Base-by-base conservation (phyloP, 192 early-diverging fungal species). In the Rhizoclosmatium sp. region DNA sequence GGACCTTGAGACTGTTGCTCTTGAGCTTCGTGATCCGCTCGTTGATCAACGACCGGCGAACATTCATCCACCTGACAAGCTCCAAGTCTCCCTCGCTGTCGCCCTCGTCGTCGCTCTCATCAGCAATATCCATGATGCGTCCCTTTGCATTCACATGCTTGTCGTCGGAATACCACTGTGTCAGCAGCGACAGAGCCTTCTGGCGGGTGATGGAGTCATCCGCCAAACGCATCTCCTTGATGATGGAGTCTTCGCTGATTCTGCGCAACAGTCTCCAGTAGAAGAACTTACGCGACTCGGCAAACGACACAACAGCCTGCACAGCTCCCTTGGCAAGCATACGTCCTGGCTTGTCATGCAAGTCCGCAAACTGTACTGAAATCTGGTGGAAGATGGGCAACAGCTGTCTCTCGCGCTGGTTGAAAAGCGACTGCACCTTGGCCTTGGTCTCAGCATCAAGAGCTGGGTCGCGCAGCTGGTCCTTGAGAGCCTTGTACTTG, bases 251-350 rank as follows among this genome's bases (percentile, higher is more conserved):
- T 83, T 99, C 98, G 39, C 81, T 78, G 60, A 98, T 83, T 45
- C 96, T 86, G 71, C 96, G 92, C 77, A 90, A 87, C 58, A 98
- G 87, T 78, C 98, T 92, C 92, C 94, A 94, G 93, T 94, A 97
- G 85, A 99, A 99, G 92, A 91, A 94, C 23, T 87, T 83, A 65
- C 98, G 93, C 0, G 95, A 82, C 14, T 93, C 78, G 12, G 88
- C 78, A 95, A 96, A 99, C 73, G 92, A 85, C 10, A 99, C 82
- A 7, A 93, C 82, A 59, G 92, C 86, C 39, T 91, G 87, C 71
- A 99, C 92, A 1, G 93, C 93, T 56, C 92, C 92, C 93, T 99
- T 99, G 86, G 93, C 94, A 42, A 92, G 87, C 97, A 99, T 98
- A 78, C 98, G 94, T 19, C 94, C 93, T 39, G 97, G 93, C 56